Percentiles rank a stretch among this genome's conserved stretches.
Conservation (phyloP, 2,329 filamentous ascomycete species). For the Plenodomus biglobosus region DNA sequence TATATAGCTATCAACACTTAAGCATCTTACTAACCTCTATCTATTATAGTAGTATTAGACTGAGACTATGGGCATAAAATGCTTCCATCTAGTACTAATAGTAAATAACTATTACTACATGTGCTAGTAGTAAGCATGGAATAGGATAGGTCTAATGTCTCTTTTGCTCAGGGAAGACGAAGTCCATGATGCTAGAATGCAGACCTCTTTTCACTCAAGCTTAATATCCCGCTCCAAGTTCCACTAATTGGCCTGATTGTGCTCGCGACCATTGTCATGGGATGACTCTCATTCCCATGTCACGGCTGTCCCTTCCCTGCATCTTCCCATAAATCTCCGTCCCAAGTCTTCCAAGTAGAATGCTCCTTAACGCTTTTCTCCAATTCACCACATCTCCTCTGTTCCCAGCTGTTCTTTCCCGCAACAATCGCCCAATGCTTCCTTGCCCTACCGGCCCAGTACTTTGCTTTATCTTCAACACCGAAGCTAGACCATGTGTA, state of each 20-base stretch:
- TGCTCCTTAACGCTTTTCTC: slow-evolving; percentile 27
- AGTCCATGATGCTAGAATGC: too few relatives aligned
- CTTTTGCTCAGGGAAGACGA: too few relatives aligned
- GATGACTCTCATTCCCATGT: slow-evolving; percentile 3
- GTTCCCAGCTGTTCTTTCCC: slow-evolving; percentile 30
- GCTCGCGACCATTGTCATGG: slow-evolving; percentile 4
- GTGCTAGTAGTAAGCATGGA: too few relatives aligned
- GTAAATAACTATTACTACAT: too few relatives aligned
- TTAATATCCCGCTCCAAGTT: too few relatives aligned
- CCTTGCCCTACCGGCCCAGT: slow-evolving; percentile 32
- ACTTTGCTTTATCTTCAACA: slow-evolving; percentile 25
- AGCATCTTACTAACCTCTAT: too few relatives aligned
- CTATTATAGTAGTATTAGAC: too few relatives aligned
- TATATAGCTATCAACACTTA: too few relatives aligned
- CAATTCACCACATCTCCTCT: slow-evolving; percentile 23
- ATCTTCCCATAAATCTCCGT: slow-evolving; percentile 25
- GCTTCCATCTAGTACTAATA: too few relatives aligned
- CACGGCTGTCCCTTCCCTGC: slow-evolving; percentile 13
- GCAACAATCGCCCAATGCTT: slow-evolving; percentile 30
- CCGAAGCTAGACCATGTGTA: slow-evolving; percentile 35
- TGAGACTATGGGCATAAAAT: too few relatives aligned
- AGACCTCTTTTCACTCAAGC: too few relatives aligned
- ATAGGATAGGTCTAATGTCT: too few relatives aligned
- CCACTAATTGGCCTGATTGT: slow-evolving; percentile 3
- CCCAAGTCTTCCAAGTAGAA: slow-evolving; percentile 30